Evolutionary conservation across 2,329 filamentous ascomycete species (phyloP).

Genomic region (Biscogniauxia sp.): DNA sequence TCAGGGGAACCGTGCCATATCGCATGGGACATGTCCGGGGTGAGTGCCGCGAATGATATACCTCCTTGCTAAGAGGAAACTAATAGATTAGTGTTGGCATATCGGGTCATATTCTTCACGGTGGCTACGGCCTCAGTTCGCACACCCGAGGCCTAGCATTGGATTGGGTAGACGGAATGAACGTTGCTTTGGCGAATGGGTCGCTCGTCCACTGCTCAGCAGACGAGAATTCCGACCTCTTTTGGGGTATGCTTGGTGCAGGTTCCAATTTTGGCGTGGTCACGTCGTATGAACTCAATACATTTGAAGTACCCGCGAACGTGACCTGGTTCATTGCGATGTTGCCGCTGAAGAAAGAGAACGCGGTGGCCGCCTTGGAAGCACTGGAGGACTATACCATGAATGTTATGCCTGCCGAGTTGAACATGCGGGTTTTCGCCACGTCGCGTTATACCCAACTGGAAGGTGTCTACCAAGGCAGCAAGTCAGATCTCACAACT

Average conservation of each 20-base stretch:
- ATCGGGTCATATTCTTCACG: conserved; percentile 36
- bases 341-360: conserved; percentile 27
- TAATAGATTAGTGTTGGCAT: conserved; percentile 33
- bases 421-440: conserved; percentile 43
- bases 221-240: conserved; percentile 32
- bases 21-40: conserved; percentile 40
- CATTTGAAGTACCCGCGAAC: conserved; percentile 30
- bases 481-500: conserved; percentile 32
- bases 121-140: conserved; percentile 37
- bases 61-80: not conserved
- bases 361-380: conserved; percentile 47
- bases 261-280: conserved; percentile 34
- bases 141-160: conserved; percentile 45
- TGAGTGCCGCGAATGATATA: conserved; percentile 18
- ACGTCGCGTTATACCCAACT: conserved; percentile 35
- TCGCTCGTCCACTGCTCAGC: conserved; percentile 28
- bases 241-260: conserved; percentile 34
- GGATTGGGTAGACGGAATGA: conserved; percentile 41
- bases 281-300: conserved; percentile 30
- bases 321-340: conserved; percentile 31
- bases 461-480: conserved; percentile 39
- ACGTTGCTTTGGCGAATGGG: conserved; percentile 31
- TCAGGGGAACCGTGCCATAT: conserved; percentile 33
- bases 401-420: conserved; percentile 37
- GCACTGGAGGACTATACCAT: conserved; percentile 28